A percentile compares a stretch with the other conserved stretches of the same genome.
Conservation (phyloP, 2,329 filamentous ascomycete genomes). For the Exserohilum turcica region DNA sequence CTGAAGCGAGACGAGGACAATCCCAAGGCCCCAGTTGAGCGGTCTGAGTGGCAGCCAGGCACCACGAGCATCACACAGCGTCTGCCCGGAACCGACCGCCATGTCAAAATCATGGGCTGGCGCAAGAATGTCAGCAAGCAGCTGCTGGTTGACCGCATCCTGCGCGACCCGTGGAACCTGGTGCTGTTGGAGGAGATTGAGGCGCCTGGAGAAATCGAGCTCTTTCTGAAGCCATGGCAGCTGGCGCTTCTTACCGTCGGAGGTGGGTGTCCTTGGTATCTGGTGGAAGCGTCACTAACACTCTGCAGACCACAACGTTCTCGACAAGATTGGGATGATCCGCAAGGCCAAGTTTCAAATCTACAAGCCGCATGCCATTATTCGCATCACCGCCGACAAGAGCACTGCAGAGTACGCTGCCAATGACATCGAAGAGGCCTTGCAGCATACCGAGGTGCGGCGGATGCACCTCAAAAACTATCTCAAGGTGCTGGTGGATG, state of each 20-base stretch:
- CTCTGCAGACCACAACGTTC: slow-evolving; percentile 13
- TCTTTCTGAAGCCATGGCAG: slow-evolving; percentile 43
- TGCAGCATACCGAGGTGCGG: slow-evolving; percentile 23
- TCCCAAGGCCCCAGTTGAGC: slow-evolving; percentile 22
- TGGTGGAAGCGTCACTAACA: neutral
- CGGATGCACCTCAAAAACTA: slow-evolving; percentile 33
- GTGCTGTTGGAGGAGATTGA: slow-evolving; percentile 45
- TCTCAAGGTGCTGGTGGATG: slow-evolving; percentile 19
- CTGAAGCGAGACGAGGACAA: slow-evolving; percentile 18
- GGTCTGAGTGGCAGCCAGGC: slow-evolving; percentile 43
- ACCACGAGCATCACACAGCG: slow-evolving; percentile 31
- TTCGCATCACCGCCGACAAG: slow-evolving; percentile 48
- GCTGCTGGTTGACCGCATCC: slow-evolving; percentile 41
- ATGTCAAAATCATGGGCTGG: slow-evolving; percentile 10
- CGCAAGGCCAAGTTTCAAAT: slow-evolving; percentile 42
- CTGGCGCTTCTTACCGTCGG: slow-evolving; percentile 36
- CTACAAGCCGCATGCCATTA: slow-evolving; percentile 26
- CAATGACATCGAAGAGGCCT: slow-evolving; percentile 37
- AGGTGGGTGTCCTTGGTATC: slow-evolving; percentile 10
- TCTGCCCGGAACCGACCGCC: slow-evolving; percentile 28
- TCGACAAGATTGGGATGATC: slow-evolving; percentile 36
- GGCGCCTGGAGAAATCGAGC: slow-evolving; percentile 42
- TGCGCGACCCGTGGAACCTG: slow-evolving; percentile 42
- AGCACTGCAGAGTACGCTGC: slow-evolving; percentile 44
- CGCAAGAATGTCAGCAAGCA: slow-evolving; percentile 32